These are phyloP conservation scores for Jamesozyma rosinii DNA, from an alignment of 805 yeast species.

Conservation along the genomic window DNA sequence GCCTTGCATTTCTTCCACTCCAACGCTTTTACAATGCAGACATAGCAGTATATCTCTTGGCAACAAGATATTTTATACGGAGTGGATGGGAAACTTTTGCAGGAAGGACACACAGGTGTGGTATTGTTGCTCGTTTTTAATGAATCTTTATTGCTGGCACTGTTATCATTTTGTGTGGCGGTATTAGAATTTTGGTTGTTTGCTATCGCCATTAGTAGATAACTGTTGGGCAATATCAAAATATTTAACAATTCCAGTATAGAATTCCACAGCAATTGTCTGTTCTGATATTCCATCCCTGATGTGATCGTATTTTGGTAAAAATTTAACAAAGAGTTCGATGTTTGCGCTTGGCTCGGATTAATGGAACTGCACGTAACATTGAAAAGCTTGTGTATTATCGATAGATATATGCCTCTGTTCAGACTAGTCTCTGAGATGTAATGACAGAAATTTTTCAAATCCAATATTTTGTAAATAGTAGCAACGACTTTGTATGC, in stretches of 20 bases:
- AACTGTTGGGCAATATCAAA: constrained; percentile 11
- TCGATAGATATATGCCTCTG: constrained; percentile 9
- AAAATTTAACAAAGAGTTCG: constrained; percentile 3
- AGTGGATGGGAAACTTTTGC: constrained; percentile 14
- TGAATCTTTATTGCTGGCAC: neutral
- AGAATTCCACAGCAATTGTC: constrained; percentile 27
- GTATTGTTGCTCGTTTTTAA: neutral
- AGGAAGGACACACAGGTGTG: constrained; percentile 9
- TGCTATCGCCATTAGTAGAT: neutral
- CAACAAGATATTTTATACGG: constrained; percentile 20
- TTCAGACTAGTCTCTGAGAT: neutral
- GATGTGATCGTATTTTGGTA: constrained; percentile 15
- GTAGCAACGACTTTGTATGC: neutral
- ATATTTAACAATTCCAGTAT: constrained; percentile 21
- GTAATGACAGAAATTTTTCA: constrained; percentile 3
- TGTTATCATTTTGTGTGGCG: neutral
- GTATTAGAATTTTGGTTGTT: neutral
- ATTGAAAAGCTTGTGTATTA: constrained; percentile 14
- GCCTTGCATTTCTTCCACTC: constrained; percentile 11
- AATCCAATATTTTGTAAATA: constrained; percentile 5
- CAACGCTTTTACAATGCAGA: constrained; percentile 13
- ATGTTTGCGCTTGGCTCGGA: neutral
- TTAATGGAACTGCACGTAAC: constrained; percentile 2
- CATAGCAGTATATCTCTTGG: constrained; percentile 14
- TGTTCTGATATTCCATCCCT: constrained; percentile 20